Evolutionary conservation across 805 yeast genomes (phyloP), one percentile per base, ranked within the genome.

Genomic region (Clavispora santaluciae): DNA sequence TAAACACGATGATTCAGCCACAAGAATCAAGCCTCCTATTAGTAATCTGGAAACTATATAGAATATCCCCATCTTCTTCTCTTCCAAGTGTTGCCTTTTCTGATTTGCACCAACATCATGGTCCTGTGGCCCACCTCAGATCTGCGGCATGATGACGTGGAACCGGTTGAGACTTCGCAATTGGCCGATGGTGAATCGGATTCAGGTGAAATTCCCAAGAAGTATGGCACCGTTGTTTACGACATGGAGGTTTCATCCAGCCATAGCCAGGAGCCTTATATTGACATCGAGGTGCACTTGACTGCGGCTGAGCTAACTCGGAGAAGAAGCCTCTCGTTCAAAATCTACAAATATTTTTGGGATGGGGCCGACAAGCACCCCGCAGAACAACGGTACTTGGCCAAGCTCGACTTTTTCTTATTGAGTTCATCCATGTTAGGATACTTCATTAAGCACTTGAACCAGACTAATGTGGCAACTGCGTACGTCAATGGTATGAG

Each of bases 281-380:
- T 42, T 28, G 48, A 46, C 13, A 22, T 46, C 12, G 26, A 44
- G n/a, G 25, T 46, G 28, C 21, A 36, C 11, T 40, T 46, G 12
- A 25, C 42, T 6, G 29, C 42, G 13, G 60, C 52, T 38, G 61
- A 61, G 36, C 22, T 45, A 10, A 43, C 47, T 11, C 43, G 50
- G 24, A 44, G 65, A 21, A 51, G 39, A 10, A 52, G 60, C 1
- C 36, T 33, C 26, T 45, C 53, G 55, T 60, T 53, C 43, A 51
- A 51, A 25, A 37, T 60, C 25, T 54, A 49, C 39, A 45, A 34
- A 22, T 63, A 63, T 33, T 39, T 64, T 6, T 66, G 71, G 70
- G 72, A 67, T 46, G 65, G 66, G 3, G 49, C 57, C 1, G 71
- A 59, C 20, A 63, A 61, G 44, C 68, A 65, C 43, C 68, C 68